Evolutionary conservation across 768 basidiomycete genomes (phyloP), one percentile per base, ranked within the genome.

Genomic region (Russula dissimulans): DNA sequence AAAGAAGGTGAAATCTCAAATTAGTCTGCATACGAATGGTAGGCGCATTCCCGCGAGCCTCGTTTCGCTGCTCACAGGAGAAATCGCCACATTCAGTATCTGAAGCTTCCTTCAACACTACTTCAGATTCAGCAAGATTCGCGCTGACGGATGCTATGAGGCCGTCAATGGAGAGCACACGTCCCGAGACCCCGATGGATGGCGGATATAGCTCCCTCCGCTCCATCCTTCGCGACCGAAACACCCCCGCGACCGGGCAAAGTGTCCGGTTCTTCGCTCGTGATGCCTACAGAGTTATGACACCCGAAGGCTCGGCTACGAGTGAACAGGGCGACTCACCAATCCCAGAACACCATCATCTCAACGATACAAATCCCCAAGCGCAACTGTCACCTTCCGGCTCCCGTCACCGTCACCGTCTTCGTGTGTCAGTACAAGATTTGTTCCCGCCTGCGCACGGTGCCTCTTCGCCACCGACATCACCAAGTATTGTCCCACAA

Each of bases 181-280:
- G 68, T 7, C 66, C 60, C 41, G 60, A 41, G 66, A 72, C 72
- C n/a, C 68, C 75, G 67, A 62, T 69, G 66, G 71, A 73, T 39
- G 58, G 63, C 70, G 61, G 71, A 59, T 76, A 71, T 59, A 78
- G 77, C 54, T 87, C 86, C 12, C 76, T 86, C 5, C 81, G 86
- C 14, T 88, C 87, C 15, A 89, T 89, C 63, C 77, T 89, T 31
- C 84, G 85, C 44, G 83, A 85, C 61, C 80, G 79, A 4, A 83
- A 83, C 49, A 85, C 86, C 0, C 87, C 87, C 15, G 86, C 84
- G 4, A 87, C 86, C 11, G 87, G 87, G n/a, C 83, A 84, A 68
- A 88, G 83, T 61, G 87, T 89, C 44, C 83, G 87, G 6, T 89
- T 89, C 73, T 87, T 88, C 70, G 82, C 86, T 31, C 78, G 82